These are phyloP conservation scores for Podospora sp. DNA, from an alignment of 495 filamentous ascomycete genomes.

Conservation along the genomic window DNA sequence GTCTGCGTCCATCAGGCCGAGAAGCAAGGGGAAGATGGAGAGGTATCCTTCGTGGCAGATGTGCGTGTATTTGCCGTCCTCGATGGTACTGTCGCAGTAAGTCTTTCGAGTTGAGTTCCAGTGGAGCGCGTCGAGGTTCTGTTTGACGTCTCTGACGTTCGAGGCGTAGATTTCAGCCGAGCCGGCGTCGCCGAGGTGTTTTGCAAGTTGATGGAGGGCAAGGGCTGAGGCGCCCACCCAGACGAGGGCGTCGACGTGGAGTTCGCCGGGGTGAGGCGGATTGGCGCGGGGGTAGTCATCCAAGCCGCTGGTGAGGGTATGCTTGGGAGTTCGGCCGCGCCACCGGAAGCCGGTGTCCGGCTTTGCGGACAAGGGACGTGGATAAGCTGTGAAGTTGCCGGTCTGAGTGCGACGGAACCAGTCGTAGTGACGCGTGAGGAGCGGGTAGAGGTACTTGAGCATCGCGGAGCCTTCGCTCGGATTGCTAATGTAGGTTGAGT, in stretches of 20 bases:
- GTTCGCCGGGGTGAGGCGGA: conserved; percentile 89
- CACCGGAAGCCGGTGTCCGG: conserved; percentile 86
- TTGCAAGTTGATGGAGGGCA: conserved; percentile 73
- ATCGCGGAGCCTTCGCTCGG: conserved; percentile 29
- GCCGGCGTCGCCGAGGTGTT: conserved; percentile 65
- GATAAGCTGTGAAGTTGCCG: conserved; percentile 75
- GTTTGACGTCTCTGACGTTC: conserved; percentile 71
- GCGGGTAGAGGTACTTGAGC: conserved; percentile 65
- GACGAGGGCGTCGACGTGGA: conserved; percentile 87
- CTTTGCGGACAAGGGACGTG: conserved; percentile 78
- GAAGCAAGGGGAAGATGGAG: conserved; percentile 84
- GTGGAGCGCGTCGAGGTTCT: conserved; percentile 86
- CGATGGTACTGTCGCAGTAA: conserved; percentile 90
- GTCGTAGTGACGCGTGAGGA: conserved; percentile 80
- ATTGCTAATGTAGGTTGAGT: conserved; percentile 20
- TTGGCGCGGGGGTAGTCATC: conserved; percentile 94
- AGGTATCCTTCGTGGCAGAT: conserved; percentile 96
- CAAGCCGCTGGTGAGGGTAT: conserved; percentile 84
- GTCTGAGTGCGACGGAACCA: conserved; percentile 91
- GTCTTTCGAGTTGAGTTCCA: conserved; percentile 73
- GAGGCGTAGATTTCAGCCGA: conserved; percentile 68
- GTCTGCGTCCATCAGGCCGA: conserved; percentile 69
- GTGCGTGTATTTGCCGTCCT: conserved; percentile 76
- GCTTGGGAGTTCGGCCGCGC: conserved; percentile 81
- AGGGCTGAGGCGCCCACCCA: conserved; percentile 93